Base-by-base conservation (phyloP, 2,329 filamentous ascomycete species). In the Epichloe sibirici region DNA sequence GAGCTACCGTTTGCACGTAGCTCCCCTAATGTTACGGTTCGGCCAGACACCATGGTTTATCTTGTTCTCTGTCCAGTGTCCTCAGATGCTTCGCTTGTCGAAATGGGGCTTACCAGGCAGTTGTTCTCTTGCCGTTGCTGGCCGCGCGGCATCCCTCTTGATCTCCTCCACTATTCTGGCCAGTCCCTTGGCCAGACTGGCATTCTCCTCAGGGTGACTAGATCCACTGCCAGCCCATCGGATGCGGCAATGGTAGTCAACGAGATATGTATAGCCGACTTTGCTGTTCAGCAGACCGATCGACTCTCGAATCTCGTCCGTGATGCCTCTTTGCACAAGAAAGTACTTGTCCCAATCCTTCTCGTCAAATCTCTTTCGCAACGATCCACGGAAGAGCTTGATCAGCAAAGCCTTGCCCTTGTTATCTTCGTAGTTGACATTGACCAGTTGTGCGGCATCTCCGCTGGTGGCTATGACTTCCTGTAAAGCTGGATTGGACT, bases 181-280 rank as follows among this genome's bases (percentile, higher is more conserved):
- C 43, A 88, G 63, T 3, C 83, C 82, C 65, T 74, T 86, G 42
- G 80, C 78, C 63, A 94, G 65, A 43, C 81, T 78, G 51, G 83
- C 77, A 57, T 74, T 76, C 72, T 94, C 88, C 17, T 78, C 77
- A 0, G 76, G 76, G 56, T 82, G 75, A 45, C 83, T 81, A 46
- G 75, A 66, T 12, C 84, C 88, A 62, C 90, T 95, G 4, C 88
- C 93, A 0, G 91, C 93, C 93, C 93, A 98, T 53, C 93, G 80
- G 60, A 98, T 94, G 69, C 83, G 86, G 67, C 90, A 95, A 57
- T 90, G 76, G 56, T 83, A 76, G 66, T 98, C 93, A 54, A 98
- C 75, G 47, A 98, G 75, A 69, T 95, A 98, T 4, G 90, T 85
- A 70, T 96, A 97, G 39, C 90, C 91, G 37, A 96, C 91, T 69